Base-by-base conservation (phyloP, 441 rosid species). In the Viola pubescens region DNA sequence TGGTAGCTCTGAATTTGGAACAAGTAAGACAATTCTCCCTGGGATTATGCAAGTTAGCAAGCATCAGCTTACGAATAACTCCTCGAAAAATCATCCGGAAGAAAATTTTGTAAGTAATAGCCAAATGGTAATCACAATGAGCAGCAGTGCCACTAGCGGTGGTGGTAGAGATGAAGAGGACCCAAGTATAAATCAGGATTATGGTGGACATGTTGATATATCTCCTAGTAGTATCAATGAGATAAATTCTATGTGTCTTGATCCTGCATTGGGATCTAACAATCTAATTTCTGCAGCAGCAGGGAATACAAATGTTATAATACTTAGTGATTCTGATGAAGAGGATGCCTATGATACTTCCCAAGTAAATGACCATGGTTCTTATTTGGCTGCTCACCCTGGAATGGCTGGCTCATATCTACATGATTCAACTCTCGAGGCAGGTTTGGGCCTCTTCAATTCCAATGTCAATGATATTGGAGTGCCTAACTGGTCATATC, bases 111-210 rank as follows among this genome's bases (percentile, higher is more conserved):
- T 64, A 63, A 77, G 52, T 11, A 81, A 73, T 53, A 72, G 34
- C 48, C 78, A 79, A 63, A 52, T 63, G 55, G 77, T 82, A 55
- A 82, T 81, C 58, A 44, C 71, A 56, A 86, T 84, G 96, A 86
- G 88, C 75, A 84, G 91, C 73, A 86, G 88, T 69, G 85, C 82
- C 44, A 82, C 89, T 26, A 26, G 34, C 12, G 85, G 77, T 59
- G 86, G 94, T 67, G 85, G 89, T 69, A 77, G 83, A 70, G 89
- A 88, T 58, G 88, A 87, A 71, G 96, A 86, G 65, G 96, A 89
- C 68, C 60, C 76, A 47, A 89, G 94, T 61, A 91, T 86, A 67
- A 86, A 86, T 70, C 89, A 89, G 79, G 89, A 79, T 69, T 91
- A 72, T 52, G 68, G 80, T 64, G 86, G 80, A 47, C 51, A 79